Base-by-base conservation (phyloP, 108 stramenopile species). In the Poteriospumella lacustris region DNA sequence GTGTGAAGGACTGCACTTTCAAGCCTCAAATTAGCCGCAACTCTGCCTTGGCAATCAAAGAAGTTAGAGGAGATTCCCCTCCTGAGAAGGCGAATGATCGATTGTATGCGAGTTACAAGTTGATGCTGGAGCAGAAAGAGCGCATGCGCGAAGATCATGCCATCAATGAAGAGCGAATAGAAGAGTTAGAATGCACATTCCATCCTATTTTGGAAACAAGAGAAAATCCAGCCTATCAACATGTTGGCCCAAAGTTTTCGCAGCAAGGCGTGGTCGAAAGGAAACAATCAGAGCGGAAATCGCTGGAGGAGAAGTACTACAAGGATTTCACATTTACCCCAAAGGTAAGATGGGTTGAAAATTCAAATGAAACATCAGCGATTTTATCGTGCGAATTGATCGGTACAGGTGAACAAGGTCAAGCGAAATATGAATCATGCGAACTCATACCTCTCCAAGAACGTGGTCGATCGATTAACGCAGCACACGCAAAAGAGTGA, bases 261-360 rank as follows among this genome's bases (percentile, higher is more conserved):
- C 41, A 67, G 40, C 9, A 64, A 5, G 3, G 33, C 60, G 5
- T 31, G 33, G 5, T n/a, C n/a, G n/a, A n/a, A n/a, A n/a, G n/a
- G n/a, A n/a, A n/a, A n/a, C n/a, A n/a, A n/a, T n/a, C 29, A 33
- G 12, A 3, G 28, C 31, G 12, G 24, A 5, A 3, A 3, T 19
- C 15, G 24, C 15, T 64, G 9, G 3, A 3, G n/a, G n/a, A n/a
- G n/a, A n/a, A n/a, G n/a, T 34, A 64, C 9, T 34, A 64, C 12
- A 85, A 87, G 41, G 2, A 81, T 36, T 88, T 81, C 80, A 87
- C 86, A 0, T 88, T 88, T 42, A 79, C 85, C 0, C 87, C 87
- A 38, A 70, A 56, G 67, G 79, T 87, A 9, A 87, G 76, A 58
- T 75, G 72, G 31, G 80, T 82, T 73, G 41, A 42, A 33, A 26